A percentile compares a stretch with the other conserved stretches of the same genome.
Conservation (phyloP, 495 filamentous ascomycete genomes). For the Lineolata rhizophorae region DNA sequence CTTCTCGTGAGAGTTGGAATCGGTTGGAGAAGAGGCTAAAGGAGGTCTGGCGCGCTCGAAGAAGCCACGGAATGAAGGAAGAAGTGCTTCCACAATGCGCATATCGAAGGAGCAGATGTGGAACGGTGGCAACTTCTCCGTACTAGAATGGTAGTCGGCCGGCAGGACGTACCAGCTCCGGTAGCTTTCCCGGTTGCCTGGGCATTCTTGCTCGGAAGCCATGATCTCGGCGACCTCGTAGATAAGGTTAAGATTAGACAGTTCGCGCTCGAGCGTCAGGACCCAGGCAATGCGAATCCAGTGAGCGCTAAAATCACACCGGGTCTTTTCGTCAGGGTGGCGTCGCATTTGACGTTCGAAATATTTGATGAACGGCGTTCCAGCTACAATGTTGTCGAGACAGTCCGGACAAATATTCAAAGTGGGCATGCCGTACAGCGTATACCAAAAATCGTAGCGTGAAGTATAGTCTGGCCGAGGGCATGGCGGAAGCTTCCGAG, state of each 20-base stretch:
- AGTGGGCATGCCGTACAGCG: constrained; percentile 28
- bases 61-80: constrained; percentile 15
- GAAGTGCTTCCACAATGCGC: constrained; percentile 14
- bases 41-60: constrained; percentile 14
- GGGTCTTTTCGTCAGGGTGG: constrained; percentile 19
- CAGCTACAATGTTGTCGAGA: constrained; percentile 27
- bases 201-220: constrained; percentile 24
- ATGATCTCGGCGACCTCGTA: constrained; percentile 26
- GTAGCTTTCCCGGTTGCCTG: constrained; percentile 23
- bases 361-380: constrained; percentile 28
- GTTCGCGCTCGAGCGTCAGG: constrained; percentile 32
- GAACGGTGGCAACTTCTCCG: no score
- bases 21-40: no score
- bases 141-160: constrained; percentile 27
- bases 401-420: constrained; percentile 46
- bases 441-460: constrained; percentile 43
- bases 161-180: constrained; percentile 36
- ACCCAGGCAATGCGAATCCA: constrained; percentile 51
- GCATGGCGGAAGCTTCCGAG: no score
- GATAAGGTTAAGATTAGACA: constrained; percentile 30
- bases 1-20: constrained; percentile 8
- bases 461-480: constrained; percentile 25
- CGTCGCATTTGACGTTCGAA: constrained; percentile 27
- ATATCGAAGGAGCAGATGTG: constrained; percentile 19
- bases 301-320: constrained; percentile 37